Percentiles rank a stretch among this genome's conserved stretches.
Conservation (phyloP, 1,284 basidiomycete species). For the Pseudozyma sp. region DNA sequence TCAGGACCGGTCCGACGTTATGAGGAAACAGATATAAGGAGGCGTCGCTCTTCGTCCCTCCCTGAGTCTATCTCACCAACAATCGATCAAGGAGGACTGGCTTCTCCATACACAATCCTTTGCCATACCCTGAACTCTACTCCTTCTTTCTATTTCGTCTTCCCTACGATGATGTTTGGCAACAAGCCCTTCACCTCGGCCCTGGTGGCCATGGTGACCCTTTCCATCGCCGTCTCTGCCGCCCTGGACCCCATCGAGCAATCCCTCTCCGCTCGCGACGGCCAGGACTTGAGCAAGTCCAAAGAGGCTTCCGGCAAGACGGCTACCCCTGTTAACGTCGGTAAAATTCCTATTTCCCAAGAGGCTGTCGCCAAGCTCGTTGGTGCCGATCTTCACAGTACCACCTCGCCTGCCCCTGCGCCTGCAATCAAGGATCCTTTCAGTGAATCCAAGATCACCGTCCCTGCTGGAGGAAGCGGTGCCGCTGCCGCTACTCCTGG, state of each 20-base stretch:
- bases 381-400: constrained; percentile 31
- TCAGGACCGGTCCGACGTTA: too few relatives aligned
- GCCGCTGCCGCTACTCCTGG: not conserved
- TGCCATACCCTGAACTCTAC: not conserved
- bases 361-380: constrained; percentile 22
- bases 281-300: not conserved
- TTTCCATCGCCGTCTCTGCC: constrained; percentile 26
- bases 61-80: not conserved
- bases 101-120: not conserved
- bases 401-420: not conserved
- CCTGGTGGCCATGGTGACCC: constrained; percentile 33
- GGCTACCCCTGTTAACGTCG: constrained; percentile 23
- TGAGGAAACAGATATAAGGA: too few relatives aligned
- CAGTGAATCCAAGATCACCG: constrained; percentile 6
- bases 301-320: constrained; percentile 28
- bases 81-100: constrained; percentile 1
- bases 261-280: constrained; percentile 20
- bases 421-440: not conserved
- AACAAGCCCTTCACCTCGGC: constrained; percentile 15
- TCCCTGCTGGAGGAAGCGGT: not conserved
- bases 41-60: not conserved
- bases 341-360: not conserved
- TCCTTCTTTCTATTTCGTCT: constrained; percentile 1
- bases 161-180: constrained; percentile 16
- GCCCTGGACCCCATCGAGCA: constrained; percentile 25